Base-by-base conservation (phyloP, 2,329 filamentous ascomycete species). In the Laburnicola sp. region DNA sequence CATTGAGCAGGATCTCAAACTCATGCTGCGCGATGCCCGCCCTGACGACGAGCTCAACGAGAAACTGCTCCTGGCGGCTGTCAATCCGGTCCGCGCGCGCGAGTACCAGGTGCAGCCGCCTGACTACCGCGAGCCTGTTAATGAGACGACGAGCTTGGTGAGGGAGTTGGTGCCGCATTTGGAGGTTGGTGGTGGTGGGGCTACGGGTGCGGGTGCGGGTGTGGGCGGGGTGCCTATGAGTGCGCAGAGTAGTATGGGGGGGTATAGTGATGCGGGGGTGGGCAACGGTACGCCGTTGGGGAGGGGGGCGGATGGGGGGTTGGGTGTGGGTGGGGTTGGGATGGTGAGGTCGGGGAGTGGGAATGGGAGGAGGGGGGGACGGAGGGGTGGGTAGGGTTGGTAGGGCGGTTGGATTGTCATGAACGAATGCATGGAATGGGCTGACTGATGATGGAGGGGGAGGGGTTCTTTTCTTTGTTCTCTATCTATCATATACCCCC, bases 1-100 rank as follows among this genome's bases (percentile, higher is more conserved):
- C 34, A 63, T 76, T 10, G 78, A 80, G 23, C 74, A 75, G 48
- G 79, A 82, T 46, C 69, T 81, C 36, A 74, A 74, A 40, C 70
- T 80, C 60, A 80, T 81, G 75, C 59, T 68, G 1, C 58, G 71
- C 27, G 69, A 73, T 30, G 66, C 69, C 6, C 65, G 64, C 4
- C 69, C 69, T 5, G 70, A 73, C 40, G 72, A 75, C 48, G 64
- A 70, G 21, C 63, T 73, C 30, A 74, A 73, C 45, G 70, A 74
- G 53, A 69, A 66, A 41, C 60, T 76, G 0, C 58, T 75, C 2
- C 64, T 70, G 25, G 66, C 69, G 0, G 67, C 71, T 2, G 64
- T 71, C 22, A 65, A 65, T 3, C 69, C 69, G 0, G 43, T 54
- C 38, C 51, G 51, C 34, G 51, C 51, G 23, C 11, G 51, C n/a